Percentiles rank a stretch among this genome's conserved stretches.
phyloP scores from a whole-genome alignment of 2,329 filamentous ascomycete species.

The Canariomyces notabilis region DNA sequence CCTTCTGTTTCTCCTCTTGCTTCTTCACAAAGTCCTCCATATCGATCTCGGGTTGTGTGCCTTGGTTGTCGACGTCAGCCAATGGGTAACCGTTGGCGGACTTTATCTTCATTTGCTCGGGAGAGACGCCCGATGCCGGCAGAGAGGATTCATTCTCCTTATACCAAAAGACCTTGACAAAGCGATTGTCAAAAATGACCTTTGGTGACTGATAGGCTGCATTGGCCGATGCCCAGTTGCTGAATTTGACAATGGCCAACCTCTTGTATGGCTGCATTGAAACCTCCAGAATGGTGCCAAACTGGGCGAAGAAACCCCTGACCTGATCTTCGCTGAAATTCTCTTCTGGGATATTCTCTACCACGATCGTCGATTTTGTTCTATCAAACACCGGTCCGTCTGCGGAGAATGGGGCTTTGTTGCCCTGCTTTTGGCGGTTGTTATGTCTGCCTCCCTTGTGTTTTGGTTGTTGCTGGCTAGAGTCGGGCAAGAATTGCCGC shows the following conservation, averaged over 20 bases:
- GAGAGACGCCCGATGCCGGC: conserved; percentile 26
- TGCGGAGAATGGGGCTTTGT: conserved; percentile 56
- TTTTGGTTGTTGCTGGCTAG: conserved; percentile 7
- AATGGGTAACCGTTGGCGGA: conserved; percentile 7
- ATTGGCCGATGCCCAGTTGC: conserved; percentile 60
- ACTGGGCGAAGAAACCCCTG: conserved; percentile 64
- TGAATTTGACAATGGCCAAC: conserved; percentile 65
- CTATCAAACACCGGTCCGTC: conserved; percentile 59
- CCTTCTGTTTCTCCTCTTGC: conserved; percentile 68
- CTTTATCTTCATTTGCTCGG: conserved; percentile 28
- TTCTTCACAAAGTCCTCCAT: conserved; percentile 62
- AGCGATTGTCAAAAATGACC: conserved; percentile 77
- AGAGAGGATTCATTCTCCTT: conserved; percentile 46
- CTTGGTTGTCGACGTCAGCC: conserved; percentile 4
- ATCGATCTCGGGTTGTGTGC: conserved; percentile 54
- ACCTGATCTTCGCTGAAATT: conserved; percentile 62
- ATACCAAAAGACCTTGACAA: conserved; percentile 80
- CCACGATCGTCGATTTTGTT: conserved; percentile 63
- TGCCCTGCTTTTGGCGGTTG: conserved; percentile 7
- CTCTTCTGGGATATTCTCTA: conserved; percentile 73
- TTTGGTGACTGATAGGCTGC: conserved; percentile 72
- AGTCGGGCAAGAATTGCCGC: conserved; percentile 4
- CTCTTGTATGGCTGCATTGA: conserved; percentile 62
- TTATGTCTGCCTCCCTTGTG: conserved; percentile 16
- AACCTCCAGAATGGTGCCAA: conserved; percentile 61